Percentiles rank a stretch among this genome's conserved stretches.
phyloP scores from a whole-genome alignment of 345 rosid genomes.

The Pistacia atlantica region DNA sequence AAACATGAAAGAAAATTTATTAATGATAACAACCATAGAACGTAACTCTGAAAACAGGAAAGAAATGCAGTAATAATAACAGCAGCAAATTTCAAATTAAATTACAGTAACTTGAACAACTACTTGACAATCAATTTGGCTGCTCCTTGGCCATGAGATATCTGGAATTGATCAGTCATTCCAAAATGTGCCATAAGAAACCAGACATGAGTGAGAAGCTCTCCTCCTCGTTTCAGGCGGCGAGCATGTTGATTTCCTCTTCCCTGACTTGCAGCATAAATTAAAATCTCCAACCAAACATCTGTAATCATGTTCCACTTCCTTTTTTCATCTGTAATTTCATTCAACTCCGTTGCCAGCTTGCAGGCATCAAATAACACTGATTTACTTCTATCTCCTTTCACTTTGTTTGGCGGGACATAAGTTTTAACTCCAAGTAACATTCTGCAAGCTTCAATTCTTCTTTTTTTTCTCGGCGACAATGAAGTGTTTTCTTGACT shows the following conservation, averaged over 20 bases:
- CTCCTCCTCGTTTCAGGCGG: slow-evolving; percentile 12
- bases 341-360: neutral
- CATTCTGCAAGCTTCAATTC: neutral
- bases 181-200: slow-evolving; percentile 21
- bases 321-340: neutral
- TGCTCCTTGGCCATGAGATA: slow-evolving; percentile 7
- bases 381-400: slow-evolving; percentile 22
- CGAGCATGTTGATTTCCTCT: slow-evolving; percentile 18
- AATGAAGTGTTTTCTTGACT: too few relatives aligned
- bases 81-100: too few relatives aligned
- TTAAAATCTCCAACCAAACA: slow-evolving; percentile 9
- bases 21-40: too few relatives aligned
- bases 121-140: neutral
- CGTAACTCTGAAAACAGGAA: too few relatives aligned
- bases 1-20: too few relatives aligned
- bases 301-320: slow-evolving; percentile 7
- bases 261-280: slow-evolving; percentile 6
- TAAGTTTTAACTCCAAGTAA: slow-evolving; percentile 14
- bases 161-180: slow-evolving; percentile 6
- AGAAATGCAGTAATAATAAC: too few relatives aligned
- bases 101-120: too few relatives aligned
- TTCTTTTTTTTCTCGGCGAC: neutral
- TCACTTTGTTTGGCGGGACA: neutral
- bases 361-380: slow-evolving; percentile 20
- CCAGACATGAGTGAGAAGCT: slow-evolving; percentile 17